phyloP scores from a whole-genome alignment of 805 yeast genomes.

The Dipodascus geniculatus region DNA sequence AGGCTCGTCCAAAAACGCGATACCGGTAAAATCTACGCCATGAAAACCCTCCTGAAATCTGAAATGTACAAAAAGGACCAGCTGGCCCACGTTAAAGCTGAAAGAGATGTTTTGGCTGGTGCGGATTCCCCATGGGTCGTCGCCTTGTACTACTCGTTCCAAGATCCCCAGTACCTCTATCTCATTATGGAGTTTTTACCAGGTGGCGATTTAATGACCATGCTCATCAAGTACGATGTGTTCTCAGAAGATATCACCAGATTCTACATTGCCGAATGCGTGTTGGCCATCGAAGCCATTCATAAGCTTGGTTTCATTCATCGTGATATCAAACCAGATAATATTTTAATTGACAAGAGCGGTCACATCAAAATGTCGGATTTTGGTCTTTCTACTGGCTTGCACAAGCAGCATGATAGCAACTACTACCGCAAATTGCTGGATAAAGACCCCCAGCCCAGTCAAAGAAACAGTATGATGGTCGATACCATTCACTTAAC shows the following conservation, averaged over 20 bases:
- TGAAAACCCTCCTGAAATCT: constrained; percentile 80
- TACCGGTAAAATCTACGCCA: constrained; percentile 84
- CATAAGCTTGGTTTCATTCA: constrained; percentile 91
- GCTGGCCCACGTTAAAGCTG: constrained; percentile 90
- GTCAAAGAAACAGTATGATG: constrained; percentile 66
- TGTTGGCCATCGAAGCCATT: constrained; percentile 85
- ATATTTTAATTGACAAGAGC: constrained; percentile 71
- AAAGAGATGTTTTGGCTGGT: constrained; percentile 88
- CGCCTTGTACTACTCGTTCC: constrained; percentile 70
- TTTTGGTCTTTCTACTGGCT: constrained; percentile 80
- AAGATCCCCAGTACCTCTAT: constrained; percentile 62
- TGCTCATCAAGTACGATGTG: constrained; percentile 89
- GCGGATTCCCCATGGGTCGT: constrained; percentile 86
- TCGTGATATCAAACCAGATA: constrained; percentile 95
- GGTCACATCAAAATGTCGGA: constrained; percentile 63
- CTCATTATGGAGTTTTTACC: constrained; percentile 76
- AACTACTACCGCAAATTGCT: constrained; percentile 73
- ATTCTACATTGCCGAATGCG: constrained; percentile 94
- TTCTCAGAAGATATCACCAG: constrained; percentile 83
- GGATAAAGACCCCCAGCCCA: constrained; percentile 41
- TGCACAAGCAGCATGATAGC: constrained; percentile 88
- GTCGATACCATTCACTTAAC: constrained; percentile 93
- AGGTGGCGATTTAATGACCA: constrained; percentile 86
- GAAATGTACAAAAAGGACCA: constrained; percentile 95
- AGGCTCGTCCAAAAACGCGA: constrained; percentile 87